Conservation (phyloP, 805 yeast genomes). For the Blastobotrys attinorum region DNA sequence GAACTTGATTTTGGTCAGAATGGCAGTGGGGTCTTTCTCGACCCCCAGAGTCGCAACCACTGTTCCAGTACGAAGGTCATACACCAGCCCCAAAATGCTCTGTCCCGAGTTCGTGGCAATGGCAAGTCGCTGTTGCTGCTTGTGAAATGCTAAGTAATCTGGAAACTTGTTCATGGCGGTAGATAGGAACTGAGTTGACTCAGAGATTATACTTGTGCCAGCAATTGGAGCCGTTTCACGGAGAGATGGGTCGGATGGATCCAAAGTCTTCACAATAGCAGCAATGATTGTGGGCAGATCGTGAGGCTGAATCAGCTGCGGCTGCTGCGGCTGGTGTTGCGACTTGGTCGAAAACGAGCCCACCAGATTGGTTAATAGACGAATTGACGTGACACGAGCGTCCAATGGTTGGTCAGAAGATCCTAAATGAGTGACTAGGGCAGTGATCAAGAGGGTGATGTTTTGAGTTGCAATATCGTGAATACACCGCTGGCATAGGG, state of each 20-base stretch:
- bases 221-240: conserved; percentile 10
- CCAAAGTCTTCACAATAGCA: conserved; percentile 14
- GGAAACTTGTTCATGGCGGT: conserved; percentile 13
- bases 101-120: conserved; percentile 1
- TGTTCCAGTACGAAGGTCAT: conserved; percentile 17
- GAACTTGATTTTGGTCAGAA: conserved; percentile 7
- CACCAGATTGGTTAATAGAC: conserved; percentile 14
- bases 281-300: conserved; percentile 16
- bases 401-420: conserved; percentile 6
- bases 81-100: conserved; percentile 13
- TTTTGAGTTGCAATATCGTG: conserved; percentile 16
- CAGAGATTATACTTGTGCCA: conserved; percentile 15
- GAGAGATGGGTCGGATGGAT: conserved; percentile 9
- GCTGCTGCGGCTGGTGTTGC: conserved; percentile 7
- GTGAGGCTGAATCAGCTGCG: conserved; percentile 7
- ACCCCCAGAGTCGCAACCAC: conserved; percentile 12
- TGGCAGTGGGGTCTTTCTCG: conserved; percentile 1
- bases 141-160: conserved; percentile 17
- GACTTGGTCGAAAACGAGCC: conserved; percentile 1
- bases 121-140: conserved; percentile 19
- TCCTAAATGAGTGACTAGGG: conserved; percentile 13
- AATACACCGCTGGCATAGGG: conserved; percentile 13
- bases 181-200: conserved; percentile 16
- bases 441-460: conserved; percentile 16
- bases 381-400: conserved; percentile 14